Evolutionary conservation across 371 early-diverging fungal genomes (phyloP).

Genomic region (Mortierella sp.): DNA sequence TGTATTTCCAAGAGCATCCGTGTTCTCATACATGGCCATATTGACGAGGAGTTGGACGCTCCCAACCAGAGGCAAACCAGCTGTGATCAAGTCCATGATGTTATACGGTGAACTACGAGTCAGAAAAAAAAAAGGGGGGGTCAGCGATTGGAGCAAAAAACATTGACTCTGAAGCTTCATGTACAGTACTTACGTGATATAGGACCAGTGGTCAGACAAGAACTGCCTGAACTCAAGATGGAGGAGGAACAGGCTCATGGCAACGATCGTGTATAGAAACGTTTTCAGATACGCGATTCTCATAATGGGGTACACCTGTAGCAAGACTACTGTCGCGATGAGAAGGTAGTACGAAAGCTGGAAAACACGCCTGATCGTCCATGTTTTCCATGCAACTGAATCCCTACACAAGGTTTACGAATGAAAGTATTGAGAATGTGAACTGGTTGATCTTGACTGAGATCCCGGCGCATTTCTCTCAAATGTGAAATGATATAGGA

Average conservation of each 20-base stretch:
- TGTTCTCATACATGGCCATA: neutral
- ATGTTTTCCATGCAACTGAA: slow-evolving; percentile 12
- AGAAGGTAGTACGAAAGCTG: slow-evolving; percentile 17
- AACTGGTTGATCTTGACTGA: too few species aligned
- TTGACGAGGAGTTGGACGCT: slow-evolving; percentile 12
- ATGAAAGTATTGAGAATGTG: neutral
- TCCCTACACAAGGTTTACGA: slow-evolving; percentile 5
- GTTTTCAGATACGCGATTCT: neutral
- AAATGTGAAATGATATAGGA: neutral
- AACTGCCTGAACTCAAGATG: slow-evolving; percentile 27
- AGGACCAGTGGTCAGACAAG: slow-evolving; percentile 7
- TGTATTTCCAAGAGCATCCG: neutral
- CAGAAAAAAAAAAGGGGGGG: neutral
- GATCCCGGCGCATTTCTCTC: too few species aligned
- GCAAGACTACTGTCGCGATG: slow-evolving; percentile 8
- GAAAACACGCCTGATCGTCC: slow-evolving; percentile 3
- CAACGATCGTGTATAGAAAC: slow-evolving; percentile 10
- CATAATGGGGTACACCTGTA: slow-evolving; percentile 16
- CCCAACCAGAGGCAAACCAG: slow-evolving; percentile 4
- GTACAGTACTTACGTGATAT: slow-evolving; percentile 8
- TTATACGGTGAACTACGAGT: slow-evolving; percentile 21
- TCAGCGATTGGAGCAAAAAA: neutral
- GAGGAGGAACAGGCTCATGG: slow-evolving; percentile 6
- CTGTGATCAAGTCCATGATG: slow-evolving; percentile 9
- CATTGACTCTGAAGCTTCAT: too few species aligned